Evolutionary conservation across 345 rosid species (phyloP).

Genomic region (Geranium brycei): DNA sequence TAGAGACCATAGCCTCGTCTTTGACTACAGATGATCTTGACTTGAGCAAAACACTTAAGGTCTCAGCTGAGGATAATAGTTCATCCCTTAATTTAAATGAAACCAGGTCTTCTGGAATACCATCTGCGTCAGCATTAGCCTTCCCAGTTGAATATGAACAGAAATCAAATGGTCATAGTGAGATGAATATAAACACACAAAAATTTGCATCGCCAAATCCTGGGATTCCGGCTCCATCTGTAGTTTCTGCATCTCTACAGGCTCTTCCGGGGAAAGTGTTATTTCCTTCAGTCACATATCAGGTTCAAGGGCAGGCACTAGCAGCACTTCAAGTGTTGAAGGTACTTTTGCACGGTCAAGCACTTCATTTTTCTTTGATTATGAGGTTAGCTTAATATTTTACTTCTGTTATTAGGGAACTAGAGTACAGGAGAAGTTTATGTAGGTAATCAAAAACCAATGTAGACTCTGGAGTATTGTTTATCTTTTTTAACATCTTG

Average conservation of each 20-base stretch:
- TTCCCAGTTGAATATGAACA: conserved; percentile 22
- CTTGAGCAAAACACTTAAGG: too few species aligned
- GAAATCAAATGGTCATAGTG: conserved; percentile 19
- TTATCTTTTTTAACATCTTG: too few species aligned
- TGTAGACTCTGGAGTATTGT: too few species aligned
- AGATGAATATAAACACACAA: conserved; percentile 17
- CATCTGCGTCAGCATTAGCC: conserved; percentile 19
- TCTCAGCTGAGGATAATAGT: too few species aligned
- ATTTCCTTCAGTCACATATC: conserved; percentile 72
- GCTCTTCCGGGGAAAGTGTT: conserved; percentile 65
- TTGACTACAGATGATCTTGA: not conserved
- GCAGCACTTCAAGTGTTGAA: conserved; percentile 77
- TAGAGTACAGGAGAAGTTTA: too few species aligned
- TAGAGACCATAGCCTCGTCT: too few species aligned
- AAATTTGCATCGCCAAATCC: conserved; percentile 24
- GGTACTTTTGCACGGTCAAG: conserved; percentile 25
- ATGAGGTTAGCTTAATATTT: too few species aligned
- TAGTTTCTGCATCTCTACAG: conserved; percentile 48
- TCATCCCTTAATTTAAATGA: too few species aligned
- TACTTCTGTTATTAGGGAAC: too few species aligned
- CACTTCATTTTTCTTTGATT: not conserved
- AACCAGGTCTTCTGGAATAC: conserved; percentile 17
- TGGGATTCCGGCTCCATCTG: conserved; percentile 82
- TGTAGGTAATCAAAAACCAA: too few species aligned
- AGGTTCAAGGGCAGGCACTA: conserved; percentile 76